A percentile compares a stretch with the other conserved stretches of the same genome.
Conservation (phyloP, 257 asterid genomes). For the Solanum dulcamara region DNA sequence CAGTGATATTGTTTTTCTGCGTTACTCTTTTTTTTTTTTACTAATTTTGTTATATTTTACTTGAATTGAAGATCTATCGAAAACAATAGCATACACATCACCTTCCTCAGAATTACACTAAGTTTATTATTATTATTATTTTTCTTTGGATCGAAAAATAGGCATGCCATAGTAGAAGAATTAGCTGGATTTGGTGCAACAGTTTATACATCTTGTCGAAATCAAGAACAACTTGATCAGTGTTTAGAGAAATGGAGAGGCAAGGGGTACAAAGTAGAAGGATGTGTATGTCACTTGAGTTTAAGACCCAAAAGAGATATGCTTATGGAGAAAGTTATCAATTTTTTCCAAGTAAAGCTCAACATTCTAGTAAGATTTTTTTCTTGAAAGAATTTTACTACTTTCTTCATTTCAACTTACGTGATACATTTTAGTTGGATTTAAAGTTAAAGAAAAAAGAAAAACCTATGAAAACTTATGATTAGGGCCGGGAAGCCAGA, state of each 20-base stretch:
- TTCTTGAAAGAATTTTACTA: no score
- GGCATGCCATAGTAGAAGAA: slow-evolving; percentile 31
- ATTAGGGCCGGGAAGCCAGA: background rate
- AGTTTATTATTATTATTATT: background rate
- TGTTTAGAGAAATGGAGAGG: slow-evolving; percentile 12
- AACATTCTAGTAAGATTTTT: slow-evolving; percentile 22
- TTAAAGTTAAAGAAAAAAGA: no score
- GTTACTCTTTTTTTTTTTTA: no score
- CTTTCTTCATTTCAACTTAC: no score
- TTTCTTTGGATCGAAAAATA: background rate
- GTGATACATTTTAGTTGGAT: no score
- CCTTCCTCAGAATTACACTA: fast-evolving
- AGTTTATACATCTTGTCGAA: slow-evolving; percentile 21
- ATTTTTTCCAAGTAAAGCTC: slow-evolving; percentile 15
- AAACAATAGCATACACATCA: background rate
- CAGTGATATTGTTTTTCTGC: background rate
- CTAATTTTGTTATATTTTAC: no score
- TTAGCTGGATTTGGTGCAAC: slow-evolving; percentile 21
- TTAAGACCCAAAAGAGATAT: slow-evolving; percentile 10
- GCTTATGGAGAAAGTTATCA: slow-evolving; percentile 11
- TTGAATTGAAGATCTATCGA: background rate
- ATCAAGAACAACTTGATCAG: slow-evolving; percentile 5
- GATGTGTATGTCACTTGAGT: slow-evolving; percentile 17
- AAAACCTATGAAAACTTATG: no score
- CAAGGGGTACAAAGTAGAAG: slow-evolving; percentile 16